Evolutionary conservation across 352 stramenopile species (phyloP), one percentile per base, ranked within the genome.

Genomic region (Pythium graminicola): DNA sequence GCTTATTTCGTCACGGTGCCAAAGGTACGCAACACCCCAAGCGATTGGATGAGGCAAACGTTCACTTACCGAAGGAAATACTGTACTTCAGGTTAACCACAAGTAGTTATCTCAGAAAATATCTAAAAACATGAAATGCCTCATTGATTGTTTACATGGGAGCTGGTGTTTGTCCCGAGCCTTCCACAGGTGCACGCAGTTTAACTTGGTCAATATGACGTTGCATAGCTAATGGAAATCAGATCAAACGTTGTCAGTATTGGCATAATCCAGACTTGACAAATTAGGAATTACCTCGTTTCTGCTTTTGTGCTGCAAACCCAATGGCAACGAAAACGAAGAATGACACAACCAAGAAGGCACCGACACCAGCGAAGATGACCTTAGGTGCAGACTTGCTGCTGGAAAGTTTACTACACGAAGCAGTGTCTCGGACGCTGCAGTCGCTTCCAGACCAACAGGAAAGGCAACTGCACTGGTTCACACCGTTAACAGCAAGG

Each of bases 361-460:
- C 61, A 31, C 80, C 82, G 4, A 89, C 70, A n/a, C 58, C 75
- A 6, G 68, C 67, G 40, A 93, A 93, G 54, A 93, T 86, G 24
- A 75, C 53, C 57, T 83, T 80, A 0, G 82, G 82, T 3, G 82
- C 82, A 22, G 62, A 57, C 26, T 70, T 57, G 36, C 68, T 85
- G 58, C 72, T 89, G 17, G 62, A 64, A 16, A 93, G 64, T 33
- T 73, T 76, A 46, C 68, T n/a, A 44, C 59, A 67, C 33, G 59
- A 41, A 17, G 42, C 24, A 1, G 62, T 53, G 62, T 89, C 77
- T 54, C 84, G 81, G 16, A 91, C 72, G 33, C 76, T 82, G 62
- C 82, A 93, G 57, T 81, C 72, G 6, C 66, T 70, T 32, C 82
- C 82, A 10, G 76, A 88, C 71, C 82, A 93, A 64, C 82, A 93